A percentile compares a stretch with the other conserved stretches of the same genome.
These are phyloP conservation scores for Geotrichum ghanense DNA, from an alignment of 805 yeast species.

Conservation along the genomic window DNA sequence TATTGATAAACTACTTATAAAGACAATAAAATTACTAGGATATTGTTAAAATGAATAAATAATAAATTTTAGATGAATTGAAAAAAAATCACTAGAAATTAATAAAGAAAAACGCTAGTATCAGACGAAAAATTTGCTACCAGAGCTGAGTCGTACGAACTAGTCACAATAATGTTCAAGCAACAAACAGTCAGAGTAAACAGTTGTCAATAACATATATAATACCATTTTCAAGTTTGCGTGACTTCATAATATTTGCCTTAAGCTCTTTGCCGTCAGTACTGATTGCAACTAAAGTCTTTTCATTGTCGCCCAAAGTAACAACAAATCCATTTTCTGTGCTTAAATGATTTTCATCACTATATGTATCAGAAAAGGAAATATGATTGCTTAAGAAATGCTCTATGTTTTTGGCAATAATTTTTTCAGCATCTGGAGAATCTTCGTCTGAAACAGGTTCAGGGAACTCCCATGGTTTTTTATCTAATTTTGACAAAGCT, in stretches of 20 bases:
- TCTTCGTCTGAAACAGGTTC: constrained; percentile 23
- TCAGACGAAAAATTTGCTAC: too few relatives aligned
- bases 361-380: constrained; percentile 6
- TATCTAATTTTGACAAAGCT: constrained; percentile 38
- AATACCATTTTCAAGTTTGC: constrained; percentile 20
- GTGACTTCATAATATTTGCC: constrained; percentile 14
- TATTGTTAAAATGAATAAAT: too few relatives aligned
- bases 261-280: constrained; percentile 5
- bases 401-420: not conserved
- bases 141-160: too few relatives aligned
- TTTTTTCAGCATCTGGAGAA: not conserved
- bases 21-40: too few relatives aligned
- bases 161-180: too few relatives aligned
- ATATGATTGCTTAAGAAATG: not conserved
- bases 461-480: constrained; percentile 83
- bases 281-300: constrained; percentile 3
- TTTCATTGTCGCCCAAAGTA: constrained; percentile 8
- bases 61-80: too few relatives aligned
- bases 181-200: constrained; percentile 10
- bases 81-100: too few relatives aligned
- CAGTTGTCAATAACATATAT: constrained; percentile 20
- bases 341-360: constrained; percentile 3
- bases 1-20: too few relatives aligned
- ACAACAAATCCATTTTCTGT: constrained; percentile 8
- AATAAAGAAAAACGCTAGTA: too few relatives aligned